phyloP scores from a whole-genome alignment of 23 red algal genomes.

The Gracilaria vermiculophylla region DNA sequence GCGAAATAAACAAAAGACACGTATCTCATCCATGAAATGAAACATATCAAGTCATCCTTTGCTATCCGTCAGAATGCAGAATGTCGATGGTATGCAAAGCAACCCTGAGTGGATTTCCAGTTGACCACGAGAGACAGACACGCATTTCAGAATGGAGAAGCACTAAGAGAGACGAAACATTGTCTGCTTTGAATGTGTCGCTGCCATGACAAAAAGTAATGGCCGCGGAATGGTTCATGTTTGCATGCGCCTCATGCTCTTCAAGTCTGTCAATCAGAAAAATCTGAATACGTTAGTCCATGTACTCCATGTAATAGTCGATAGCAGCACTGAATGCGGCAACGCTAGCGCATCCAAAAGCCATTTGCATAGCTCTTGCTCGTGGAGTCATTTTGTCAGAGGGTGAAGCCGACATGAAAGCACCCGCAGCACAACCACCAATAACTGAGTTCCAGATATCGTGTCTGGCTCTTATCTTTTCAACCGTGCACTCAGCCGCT shows the following conservation, averaged over 20 bases:
- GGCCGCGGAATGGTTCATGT: too few species aligned
- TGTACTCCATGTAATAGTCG: slow-evolving; percentile 96
- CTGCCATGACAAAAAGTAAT: too few species aligned
- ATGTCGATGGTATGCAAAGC: too few species aligned
- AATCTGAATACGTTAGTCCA: neutral
- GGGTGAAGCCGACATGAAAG: slow-evolving; percentile 81
- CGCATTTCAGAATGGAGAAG: too few species aligned
- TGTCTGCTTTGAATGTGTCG: too few species aligned
- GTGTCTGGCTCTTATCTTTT: slow-evolving; percentile 89
- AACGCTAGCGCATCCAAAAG: slow-evolving; percentile 89
- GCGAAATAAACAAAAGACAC: neutral
- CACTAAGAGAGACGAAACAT: too few species aligned
- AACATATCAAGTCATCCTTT: too few species aligned
- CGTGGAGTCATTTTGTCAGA: slow-evolving; percentile 51
- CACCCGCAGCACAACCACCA: slow-evolving; percentile 93
- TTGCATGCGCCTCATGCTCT: too few species aligned
- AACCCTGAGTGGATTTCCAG: neutral
- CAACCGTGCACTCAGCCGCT: slow-evolving; percentile 82
- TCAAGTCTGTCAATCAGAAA: too few species aligned
- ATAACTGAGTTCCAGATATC: slow-evolving; percentile 94
- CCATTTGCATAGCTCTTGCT: slow-evolving; percentile 87
- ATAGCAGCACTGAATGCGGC: slow-evolving; percentile 90
- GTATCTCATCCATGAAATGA: neutral
- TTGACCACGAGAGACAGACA: too few species aligned
- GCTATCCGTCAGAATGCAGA: too few species aligned